Evolutionary conservation across 305 asterid species (phyloP).

Genomic region (Fraxinus dipetala): DNA sequence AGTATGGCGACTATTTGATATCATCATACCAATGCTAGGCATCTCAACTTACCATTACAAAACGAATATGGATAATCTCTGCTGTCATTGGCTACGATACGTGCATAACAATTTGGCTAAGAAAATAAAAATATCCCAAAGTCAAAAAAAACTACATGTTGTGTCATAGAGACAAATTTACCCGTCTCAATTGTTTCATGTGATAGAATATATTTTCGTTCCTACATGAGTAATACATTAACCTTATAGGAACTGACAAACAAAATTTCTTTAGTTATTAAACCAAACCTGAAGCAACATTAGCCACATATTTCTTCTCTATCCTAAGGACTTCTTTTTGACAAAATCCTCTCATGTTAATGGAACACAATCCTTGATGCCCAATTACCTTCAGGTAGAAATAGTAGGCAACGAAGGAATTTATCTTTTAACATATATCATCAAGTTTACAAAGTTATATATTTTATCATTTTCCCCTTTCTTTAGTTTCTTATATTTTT

Average conservation of each 20-base stretch:
- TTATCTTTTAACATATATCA: too few relatives aligned
- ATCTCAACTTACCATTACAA: not conserved
- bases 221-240: too few relatives aligned
- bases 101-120: not conserved
- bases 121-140: not conserved
- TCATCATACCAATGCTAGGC: not conserved
- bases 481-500: not conserved
- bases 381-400: not conserved
- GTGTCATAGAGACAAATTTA: not conserved
- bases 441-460: not conserved
- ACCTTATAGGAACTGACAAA: not conserved
- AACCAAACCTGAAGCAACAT: not conserved
- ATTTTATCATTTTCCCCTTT: not conserved
- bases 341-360: not conserved
- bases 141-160: not conserved
- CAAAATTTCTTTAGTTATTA: not conserved
- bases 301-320: not conserved
- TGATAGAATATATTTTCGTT: not conserved
- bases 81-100: not conserved
- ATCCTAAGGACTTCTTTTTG: not conserved
- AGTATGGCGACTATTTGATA: not conserved
- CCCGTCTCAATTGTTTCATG: not conserved
- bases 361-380: not conserved
- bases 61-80: not conserved
- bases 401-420: not conserved